Evolutionary conservation across 108 stramenopile species (phyloP).

Genomic region (Cyclotella atomus): DNA sequence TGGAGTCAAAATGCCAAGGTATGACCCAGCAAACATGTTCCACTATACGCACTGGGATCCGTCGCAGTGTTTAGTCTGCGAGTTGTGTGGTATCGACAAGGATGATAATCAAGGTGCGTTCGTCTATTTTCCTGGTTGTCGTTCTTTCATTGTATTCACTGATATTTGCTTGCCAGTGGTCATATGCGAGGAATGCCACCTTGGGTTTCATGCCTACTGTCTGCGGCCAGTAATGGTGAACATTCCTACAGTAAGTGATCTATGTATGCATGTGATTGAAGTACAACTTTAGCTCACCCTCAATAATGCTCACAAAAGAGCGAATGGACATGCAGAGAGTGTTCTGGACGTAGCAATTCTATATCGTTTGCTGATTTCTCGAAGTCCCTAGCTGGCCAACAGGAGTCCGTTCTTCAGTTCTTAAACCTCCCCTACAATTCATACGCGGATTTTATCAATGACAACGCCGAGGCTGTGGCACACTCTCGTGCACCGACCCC

Average conservation of each 20-base stretch:
- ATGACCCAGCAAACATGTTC: conserved; percentile 36
- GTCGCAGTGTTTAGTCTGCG: conserved; percentile 34
- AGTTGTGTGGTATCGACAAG: conserved; percentile 42
- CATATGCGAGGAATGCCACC: conserved; percentile 57
- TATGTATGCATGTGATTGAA: no score
- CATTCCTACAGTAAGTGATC: conserved; percentile 22
- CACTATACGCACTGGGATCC: conserved; percentile 38
- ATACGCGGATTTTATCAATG: conserved; percentile 23
- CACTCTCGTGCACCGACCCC: conserved; percentile 20
- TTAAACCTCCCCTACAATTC: conserved; percentile 40
- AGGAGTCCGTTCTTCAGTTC: conserved; percentile 18
- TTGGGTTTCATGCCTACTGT: conserved; percentile 57
- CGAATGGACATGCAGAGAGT: conserved; percentile 47
- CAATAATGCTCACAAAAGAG: background rate
- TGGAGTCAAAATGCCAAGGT: conserved; percentile 28
- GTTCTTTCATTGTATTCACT: no score
- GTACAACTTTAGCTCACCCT: background rate
- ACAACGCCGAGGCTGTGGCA: conserved; percentile 35
- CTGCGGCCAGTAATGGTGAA: conserved; percentile 56
- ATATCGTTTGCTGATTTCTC: conserved; percentile 29
- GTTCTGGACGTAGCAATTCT: conserved; percentile 20
- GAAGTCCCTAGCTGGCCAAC: background rate
- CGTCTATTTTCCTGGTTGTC: background rate
- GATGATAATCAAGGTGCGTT: conserved; percentile 33
- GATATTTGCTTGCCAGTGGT: conserved; percentile 22